Evolutionary conservation across 139 green algal species (phyloP).

Genomic region (Trebouxia sp.): DNA sequence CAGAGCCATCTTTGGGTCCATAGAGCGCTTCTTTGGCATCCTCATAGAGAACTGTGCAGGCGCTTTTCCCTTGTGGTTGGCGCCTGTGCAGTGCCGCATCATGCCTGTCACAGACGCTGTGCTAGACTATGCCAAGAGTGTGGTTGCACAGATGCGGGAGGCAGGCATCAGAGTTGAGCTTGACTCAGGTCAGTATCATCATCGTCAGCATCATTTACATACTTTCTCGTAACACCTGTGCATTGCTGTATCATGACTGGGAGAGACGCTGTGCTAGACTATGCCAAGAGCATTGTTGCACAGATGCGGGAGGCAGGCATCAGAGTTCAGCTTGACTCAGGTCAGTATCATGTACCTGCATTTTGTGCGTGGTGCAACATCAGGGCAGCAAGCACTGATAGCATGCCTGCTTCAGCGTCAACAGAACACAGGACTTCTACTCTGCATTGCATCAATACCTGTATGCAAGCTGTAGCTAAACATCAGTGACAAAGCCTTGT

Average conservation of each 20-base stretch:
- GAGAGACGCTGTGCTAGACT: conserved; percentile 68
- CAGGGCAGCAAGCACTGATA: too few relatives aligned
- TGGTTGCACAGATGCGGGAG: conserved; percentile 60
- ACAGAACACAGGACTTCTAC: too few relatives aligned
- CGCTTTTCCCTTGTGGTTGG: conserved; percentile 93
- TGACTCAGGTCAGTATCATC: conserved; percentile 29
- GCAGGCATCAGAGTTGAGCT: conserved; percentile 71
- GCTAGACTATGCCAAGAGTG: conserved; percentile 64
- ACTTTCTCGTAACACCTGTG: too few relatives aligned
- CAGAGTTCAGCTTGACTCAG: conserved; percentile 61
- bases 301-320: conserved; percentile 63
- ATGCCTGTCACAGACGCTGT: conserved; percentile 80
- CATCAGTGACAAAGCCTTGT: too few relatives aligned
- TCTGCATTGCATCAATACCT: too few relatives aligned
- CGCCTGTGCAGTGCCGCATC: conserved; percentile 84
- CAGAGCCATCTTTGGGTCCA: conserved; percentile 91
- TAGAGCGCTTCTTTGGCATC: conserved; percentile 97
- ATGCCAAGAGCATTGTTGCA: conserved; percentile 62
- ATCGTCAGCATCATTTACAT: too few relatives aligned
- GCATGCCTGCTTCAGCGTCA: too few relatives aligned
- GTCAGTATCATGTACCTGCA: conserved; percentile 28
- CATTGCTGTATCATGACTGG: conserved; percentile 86
- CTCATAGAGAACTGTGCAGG: conserved; percentile 97
- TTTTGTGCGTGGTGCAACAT: too few relatives aligned
- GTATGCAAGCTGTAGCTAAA: too few relatives aligned